Evolutionary conservation across 305 asterid species (phyloP).

Genomic region (Fraxinus ornus): DNA sequence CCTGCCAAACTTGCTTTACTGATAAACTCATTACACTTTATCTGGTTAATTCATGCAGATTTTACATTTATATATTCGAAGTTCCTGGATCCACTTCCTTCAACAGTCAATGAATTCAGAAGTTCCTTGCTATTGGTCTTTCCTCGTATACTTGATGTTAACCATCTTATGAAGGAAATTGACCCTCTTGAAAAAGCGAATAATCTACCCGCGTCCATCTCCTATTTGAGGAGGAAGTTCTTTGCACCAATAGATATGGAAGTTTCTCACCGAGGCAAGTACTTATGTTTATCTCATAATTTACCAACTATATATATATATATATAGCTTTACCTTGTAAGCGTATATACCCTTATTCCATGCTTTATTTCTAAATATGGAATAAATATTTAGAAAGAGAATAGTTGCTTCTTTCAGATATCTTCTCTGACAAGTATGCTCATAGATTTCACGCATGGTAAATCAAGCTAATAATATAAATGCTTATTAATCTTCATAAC

Average conservation of each 20-base stretch:
- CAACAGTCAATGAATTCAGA: constrained; percentile 63
- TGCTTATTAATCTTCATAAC: constrained; percentile 11
- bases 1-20: constrained; percentile 16
- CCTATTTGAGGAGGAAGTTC: constrained; percentile 56
- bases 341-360: neutral
- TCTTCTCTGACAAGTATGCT: constrained; percentile 5
- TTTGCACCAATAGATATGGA: constrained; percentile 50
- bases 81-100: constrained; percentile 76
- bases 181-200: constrained; percentile 49
- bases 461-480: neutral
- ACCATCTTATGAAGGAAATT: constrained; percentile 71
- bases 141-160: constrained; percentile 62
- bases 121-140: constrained; percentile 52
- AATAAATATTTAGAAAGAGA: neutral
- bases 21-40: neutral
- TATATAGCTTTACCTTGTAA: neutral
- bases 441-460: neutral
- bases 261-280: constrained; percentile 55
- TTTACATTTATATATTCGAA: constrained; percentile 70
- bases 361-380: constrained; percentile 3
- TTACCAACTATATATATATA: neutral
- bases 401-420: neutral
- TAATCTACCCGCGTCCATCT: constrained; percentile 52
- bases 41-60: constrained; percentile 49
- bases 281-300: constrained; percentile 17